Percentiles rank a stretch among this genome's conserved stretches.
These are phyloP conservation scores for Pythium guiyangense DNA, from an alignment of 352 stramenopile genomes.

Conservation along the genomic window DNA sequence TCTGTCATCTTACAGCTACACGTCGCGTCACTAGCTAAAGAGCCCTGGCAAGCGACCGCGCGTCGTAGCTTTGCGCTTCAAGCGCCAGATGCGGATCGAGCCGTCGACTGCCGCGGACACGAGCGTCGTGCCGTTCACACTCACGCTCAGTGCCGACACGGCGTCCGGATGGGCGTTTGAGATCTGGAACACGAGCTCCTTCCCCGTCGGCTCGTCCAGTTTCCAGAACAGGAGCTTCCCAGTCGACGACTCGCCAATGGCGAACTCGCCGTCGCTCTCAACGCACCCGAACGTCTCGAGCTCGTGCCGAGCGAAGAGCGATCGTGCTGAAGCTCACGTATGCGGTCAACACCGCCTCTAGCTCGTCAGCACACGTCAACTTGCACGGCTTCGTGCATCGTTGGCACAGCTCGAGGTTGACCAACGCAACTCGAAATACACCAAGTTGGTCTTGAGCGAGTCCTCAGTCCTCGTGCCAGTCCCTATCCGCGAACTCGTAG, in stretches of 20 bases:
- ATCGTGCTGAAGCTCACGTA: no score
- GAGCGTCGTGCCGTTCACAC: no score
- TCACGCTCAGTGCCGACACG: conserved; percentile 47
- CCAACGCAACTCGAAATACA: no score
- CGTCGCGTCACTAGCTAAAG: conserved; percentile 25
- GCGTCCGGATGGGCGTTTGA: conserved; percentile 55
- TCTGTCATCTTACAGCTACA: not conserved
- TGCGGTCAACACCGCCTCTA: no score
- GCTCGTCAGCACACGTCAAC: no score
- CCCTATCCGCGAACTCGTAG: no score
- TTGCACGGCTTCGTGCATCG: no score
- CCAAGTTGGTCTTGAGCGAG: no score
- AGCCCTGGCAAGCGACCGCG: conserved; percentile 49
- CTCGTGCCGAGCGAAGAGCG: no score
- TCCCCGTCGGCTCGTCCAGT: conserved; percentile 56
- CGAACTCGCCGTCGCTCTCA: conserved; percentile 75
- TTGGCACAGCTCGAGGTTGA: no score
- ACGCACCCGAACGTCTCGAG: conserved; percentile 38
- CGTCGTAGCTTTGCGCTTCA: conserved; percentile 52
- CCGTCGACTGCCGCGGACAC: no score
- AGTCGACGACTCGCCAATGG: conserved; percentile 63
- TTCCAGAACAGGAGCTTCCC: conserved; percentile 83
- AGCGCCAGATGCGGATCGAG: conserved; percentile 72
- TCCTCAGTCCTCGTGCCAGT: no score
- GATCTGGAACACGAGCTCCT: conserved; percentile 72